phyloP scores from a whole-genome alignment of 176 grass and related monocot species.

The Typha latifolia region DNA sequence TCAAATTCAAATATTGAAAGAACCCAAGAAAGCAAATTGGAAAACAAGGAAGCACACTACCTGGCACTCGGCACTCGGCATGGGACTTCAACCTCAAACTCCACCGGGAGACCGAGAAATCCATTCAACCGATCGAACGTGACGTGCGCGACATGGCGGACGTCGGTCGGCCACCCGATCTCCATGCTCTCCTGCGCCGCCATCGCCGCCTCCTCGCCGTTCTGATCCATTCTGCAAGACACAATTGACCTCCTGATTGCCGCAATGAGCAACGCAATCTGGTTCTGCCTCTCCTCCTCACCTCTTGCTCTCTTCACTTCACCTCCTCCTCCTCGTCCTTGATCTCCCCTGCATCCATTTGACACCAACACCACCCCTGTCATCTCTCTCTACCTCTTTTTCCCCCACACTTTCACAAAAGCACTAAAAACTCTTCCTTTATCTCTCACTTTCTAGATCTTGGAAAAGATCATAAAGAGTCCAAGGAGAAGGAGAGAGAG shows the following conservation, averaged over 20 bases:
- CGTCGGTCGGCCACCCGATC: slow-evolving; percentile 79
- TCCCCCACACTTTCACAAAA: neutral
- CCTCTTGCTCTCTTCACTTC: neutral
- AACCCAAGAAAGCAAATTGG: neutral
- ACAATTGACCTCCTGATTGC: slow-evolving; percentile 56
- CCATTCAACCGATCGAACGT: slow-evolving; percentile 92
- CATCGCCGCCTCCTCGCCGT: slow-evolving; percentile 17
- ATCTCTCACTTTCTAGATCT: slow-evolving; percentile 13
- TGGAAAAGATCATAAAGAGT: no score
- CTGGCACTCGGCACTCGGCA: slow-evolving; percentile 72
- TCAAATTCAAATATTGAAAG: neutral
- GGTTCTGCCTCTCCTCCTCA: slow-evolving; percentile 27
- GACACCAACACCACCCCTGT: slow-evolving; percentile 29
- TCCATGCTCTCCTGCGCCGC: slow-evolving; percentile 43
- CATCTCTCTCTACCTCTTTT: slow-evolving; percentile 27
- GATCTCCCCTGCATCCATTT: slow-evolving; percentile 16
- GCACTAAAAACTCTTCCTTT: neutral
- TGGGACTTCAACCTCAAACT: slow-evolving; percentile 81
- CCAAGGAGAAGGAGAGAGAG: neutral
- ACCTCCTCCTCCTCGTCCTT: slow-evolving; percentile 7
- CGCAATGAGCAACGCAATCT: slow-evolving; percentile 38
- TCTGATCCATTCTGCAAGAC: slow-evolving; percentile 45
- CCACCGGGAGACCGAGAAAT: slow-evolving; percentile 87
- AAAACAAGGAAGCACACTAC: slow-evolving; percentile 13
- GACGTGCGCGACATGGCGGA: slow-evolving; percentile 89